phyloP scores from a whole-genome alignment of 2,329 filamentous ascomycete genomes.

The Xylariales sp. region DNA sequence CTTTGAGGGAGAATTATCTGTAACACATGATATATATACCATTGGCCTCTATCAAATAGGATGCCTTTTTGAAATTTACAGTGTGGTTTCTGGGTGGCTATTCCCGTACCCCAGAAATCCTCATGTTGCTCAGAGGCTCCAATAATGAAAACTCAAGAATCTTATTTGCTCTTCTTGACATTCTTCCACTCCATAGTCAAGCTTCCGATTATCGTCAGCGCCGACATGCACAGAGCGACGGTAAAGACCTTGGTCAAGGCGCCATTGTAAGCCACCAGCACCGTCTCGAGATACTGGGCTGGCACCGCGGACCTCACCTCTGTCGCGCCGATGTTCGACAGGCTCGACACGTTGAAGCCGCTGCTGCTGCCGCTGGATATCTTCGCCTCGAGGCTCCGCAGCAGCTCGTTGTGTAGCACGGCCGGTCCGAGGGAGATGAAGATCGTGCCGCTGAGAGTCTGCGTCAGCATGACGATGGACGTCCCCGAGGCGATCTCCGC shows the following conservation, averaged over 20 bases:
- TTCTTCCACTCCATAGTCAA: not conserved
- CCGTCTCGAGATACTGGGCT: not conserved
- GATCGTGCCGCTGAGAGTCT: slow-evolving; percentile 36
- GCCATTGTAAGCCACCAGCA: not conserved
- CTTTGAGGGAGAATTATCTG: no score
- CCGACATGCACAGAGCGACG: not conserved
- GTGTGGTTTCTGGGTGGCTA: no score
- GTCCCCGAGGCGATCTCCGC: slow-evolving; percentile 32
- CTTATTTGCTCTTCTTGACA: no score
- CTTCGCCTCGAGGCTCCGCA: slow-evolving; percentile 17
- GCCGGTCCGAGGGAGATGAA: slow-evolving; percentile 35
- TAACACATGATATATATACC: no score
- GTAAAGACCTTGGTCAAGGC: not conserved
- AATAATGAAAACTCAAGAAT: no score
- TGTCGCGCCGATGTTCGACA: not conserved
- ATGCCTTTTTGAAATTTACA: no score
- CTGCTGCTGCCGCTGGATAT: no score
- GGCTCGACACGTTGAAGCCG: not conserved
- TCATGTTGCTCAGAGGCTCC: no score
- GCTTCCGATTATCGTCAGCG: not conserved
- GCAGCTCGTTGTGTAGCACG: slow-evolving; percentile 30
- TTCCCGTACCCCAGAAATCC: no score
- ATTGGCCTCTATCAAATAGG: no score
- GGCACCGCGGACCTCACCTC: not conserved
- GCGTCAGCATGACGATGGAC: slow-evolving; percentile 33